These are phyloP conservation scores for Colletotrichum lindemuthianum DNA, from an alignment of 2,329 filamentous ascomycete species.

Conservation along the genomic window DNA sequence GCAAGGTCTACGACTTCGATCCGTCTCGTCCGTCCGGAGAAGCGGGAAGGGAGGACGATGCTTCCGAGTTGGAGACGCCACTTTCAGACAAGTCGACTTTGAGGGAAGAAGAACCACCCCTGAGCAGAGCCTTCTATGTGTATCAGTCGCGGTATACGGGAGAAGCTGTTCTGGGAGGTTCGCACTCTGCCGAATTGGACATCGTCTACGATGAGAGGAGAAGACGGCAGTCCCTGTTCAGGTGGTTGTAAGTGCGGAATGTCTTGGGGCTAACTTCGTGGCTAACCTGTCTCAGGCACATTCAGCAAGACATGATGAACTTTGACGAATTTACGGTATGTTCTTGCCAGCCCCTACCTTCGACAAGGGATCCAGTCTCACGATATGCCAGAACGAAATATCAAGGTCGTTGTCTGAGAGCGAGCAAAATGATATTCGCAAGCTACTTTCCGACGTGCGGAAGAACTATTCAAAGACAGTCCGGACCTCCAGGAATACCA, in stretches of 20 bases:
- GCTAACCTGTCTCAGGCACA: constrained; percentile 45
- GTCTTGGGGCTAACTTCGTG: no score
- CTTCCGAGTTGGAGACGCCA: constrained; percentile 43
- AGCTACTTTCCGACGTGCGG: constrained; percentile 51
- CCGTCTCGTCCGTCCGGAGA: constrained; percentile 37
- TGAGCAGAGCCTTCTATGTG: constrained; percentile 37
- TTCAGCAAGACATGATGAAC: constrained; percentile 52
- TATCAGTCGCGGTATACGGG: constrained; percentile 51
- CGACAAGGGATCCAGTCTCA: constrained; percentile 11
- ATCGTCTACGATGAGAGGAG: constrained; percentile 46
- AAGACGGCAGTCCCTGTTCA: constrained; percentile 49
- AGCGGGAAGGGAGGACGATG: constrained; percentile 40
- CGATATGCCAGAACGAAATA: constrained; percentile 45
- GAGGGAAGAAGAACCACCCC: constrained; percentile 29
- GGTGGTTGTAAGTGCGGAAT: constrained; percentile 50
- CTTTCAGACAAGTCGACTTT: constrained; percentile 41
- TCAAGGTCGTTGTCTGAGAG: constrained; percentile 37
- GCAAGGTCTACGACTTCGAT: constrained; percentile 41
- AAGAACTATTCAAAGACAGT: constrained; percentile 48
- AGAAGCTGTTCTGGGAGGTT: constrained; percentile 48
- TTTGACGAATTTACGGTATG: constrained; percentile 54
- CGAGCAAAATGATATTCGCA: constrained; percentile 47
- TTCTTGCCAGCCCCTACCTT: no score
- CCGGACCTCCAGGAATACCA: constrained; percentile 49
- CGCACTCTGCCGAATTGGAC: constrained; percentile 48